Percentiles rank a stretch among this genome's conserved stretches.
Evolutionary conservation across 805 yeast genomes (phyloP).

Genomic region (Wickerhamomyces hampshirensis): DNA sequence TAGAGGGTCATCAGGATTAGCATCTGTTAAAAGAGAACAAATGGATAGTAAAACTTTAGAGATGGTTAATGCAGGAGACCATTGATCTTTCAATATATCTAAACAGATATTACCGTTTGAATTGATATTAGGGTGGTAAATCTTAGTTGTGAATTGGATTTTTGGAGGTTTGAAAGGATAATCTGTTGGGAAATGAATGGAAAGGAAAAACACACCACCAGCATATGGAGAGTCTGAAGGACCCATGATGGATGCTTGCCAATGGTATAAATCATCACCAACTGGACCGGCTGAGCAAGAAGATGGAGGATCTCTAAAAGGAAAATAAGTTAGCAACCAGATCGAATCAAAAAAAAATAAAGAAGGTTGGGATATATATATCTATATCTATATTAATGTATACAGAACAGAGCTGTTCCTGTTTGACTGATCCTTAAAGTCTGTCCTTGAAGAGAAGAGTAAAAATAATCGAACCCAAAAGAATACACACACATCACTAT

Average conservation of each 20-base stretch:
- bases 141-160: conserved; percentile 87
- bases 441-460: no score
- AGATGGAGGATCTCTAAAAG: conserved; percentile 89
- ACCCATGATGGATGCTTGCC: conserved; percentile 99
- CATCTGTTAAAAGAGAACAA: conserved; percentile 93
- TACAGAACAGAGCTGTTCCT: no score
- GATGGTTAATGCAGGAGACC: conserved; percentile 98
- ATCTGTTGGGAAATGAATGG: conserved; percentile 98
- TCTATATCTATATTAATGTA: no score
- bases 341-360: no score
- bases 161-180: conserved; percentile 99
- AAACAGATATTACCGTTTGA: conserved; percentile 94
- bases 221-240: conserved; percentile 90
- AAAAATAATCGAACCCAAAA: no score
- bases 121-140: conserved; percentile 96
- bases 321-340: conserved; percentile 18
- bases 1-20: conserved; percentile 98
- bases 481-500: no score
- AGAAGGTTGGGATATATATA: no score
- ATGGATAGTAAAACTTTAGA: conserved; percentile 93
- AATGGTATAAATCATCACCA: conserved; percentile 95
- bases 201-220: conserved; percentile 93
- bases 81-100: conserved; percentile 94
- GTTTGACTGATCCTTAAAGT: no score
- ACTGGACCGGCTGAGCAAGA: conserved; percentile 99